Percentiles rank a stretch among this genome's conserved stretches.
Conservation (phyloP, 225 moss, liverwort and hornwort species). For the Pleurozium schreberi region DNA sequence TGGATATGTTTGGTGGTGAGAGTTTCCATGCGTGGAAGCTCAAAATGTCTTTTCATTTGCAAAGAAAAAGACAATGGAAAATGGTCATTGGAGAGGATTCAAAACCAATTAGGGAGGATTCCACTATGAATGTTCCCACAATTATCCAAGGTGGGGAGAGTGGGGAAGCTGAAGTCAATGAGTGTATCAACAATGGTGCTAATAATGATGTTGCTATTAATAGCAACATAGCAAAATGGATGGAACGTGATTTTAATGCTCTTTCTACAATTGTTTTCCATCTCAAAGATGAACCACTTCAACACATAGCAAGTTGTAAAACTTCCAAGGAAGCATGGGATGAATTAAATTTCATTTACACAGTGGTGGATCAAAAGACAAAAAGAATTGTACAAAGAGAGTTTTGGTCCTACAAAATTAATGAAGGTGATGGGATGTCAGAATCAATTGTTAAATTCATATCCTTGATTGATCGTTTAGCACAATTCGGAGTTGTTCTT, state of each 20-base stretch:
- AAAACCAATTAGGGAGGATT: not conserved
- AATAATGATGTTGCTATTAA: not conserved
- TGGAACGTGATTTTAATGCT: not conserved
- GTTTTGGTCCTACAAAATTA: not conserved
- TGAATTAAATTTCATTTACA: not conserved
- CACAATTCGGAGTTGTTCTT: rapidly evolving
- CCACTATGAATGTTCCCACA: not conserved
- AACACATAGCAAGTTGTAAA: not conserved
- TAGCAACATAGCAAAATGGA: not conserved
- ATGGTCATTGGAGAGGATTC: not conserved
- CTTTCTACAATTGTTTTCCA: not conserved
- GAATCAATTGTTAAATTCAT: not conserved
- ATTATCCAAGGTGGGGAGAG: not conserved
- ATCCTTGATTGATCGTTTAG: not conserved
- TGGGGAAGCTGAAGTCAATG: not conserved
- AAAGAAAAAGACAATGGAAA: too few relatives aligned
- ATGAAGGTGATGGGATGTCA: not conserved
- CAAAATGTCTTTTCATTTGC: not conserved
- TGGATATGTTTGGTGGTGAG: not conserved
- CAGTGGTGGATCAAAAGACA: too few relatives aligned
- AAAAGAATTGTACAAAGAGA: not conserved
- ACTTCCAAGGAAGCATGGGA: not conserved
- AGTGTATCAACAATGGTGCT: not conserved
- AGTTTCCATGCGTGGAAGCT: not conserved
- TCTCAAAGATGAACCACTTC: not conserved